Evolutionary conservation across 2,329 filamentous ascomycete genomes (phyloP).

Genomic region (Sporothrix humicola): DNA sequence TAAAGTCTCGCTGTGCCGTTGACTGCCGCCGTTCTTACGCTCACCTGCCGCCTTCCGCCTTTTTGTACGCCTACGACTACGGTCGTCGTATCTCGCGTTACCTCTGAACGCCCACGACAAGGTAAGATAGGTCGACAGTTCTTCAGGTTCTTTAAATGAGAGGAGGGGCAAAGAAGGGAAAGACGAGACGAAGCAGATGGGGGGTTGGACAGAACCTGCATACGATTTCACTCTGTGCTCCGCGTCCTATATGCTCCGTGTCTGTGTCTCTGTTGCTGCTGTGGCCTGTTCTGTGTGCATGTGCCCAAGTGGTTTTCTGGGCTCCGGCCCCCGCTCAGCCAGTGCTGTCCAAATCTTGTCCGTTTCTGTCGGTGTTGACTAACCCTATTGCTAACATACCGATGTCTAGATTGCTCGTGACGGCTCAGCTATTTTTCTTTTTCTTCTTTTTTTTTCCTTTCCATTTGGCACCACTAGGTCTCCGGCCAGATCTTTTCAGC

Average conservation of each 20-base stretch:
- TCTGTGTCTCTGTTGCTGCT: neutral
- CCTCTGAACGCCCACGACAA: neutral
- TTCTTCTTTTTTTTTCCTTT: neutral
- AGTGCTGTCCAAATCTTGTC: neutral
- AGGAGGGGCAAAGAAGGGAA: neutral
- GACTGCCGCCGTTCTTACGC: neutral
- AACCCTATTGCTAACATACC: neutral
- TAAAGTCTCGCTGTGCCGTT: neutral
- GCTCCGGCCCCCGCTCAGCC: neutral
- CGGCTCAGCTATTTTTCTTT: neutral
- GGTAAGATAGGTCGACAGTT: too few species aligned
- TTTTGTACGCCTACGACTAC: too few species aligned
- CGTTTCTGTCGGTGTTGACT: too few species aligned
- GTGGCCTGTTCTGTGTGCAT: neutral
- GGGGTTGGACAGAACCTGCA: conserved; percentile 5
- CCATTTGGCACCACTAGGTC: neutral
- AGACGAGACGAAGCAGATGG: conserved; percentile 9
- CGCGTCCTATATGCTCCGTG: neutral
- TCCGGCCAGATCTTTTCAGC: neutral
- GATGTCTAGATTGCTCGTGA: neutral
- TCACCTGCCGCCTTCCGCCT: neutral
- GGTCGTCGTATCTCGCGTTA: neutral
- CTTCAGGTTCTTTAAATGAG: neutral
- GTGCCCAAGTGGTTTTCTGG: neutral
- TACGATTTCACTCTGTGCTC: neutral